phyloP scores from a whole-genome alignment of 2,329 filamentous ascomycete genomes.

The Thelonectria olida region DNA sequence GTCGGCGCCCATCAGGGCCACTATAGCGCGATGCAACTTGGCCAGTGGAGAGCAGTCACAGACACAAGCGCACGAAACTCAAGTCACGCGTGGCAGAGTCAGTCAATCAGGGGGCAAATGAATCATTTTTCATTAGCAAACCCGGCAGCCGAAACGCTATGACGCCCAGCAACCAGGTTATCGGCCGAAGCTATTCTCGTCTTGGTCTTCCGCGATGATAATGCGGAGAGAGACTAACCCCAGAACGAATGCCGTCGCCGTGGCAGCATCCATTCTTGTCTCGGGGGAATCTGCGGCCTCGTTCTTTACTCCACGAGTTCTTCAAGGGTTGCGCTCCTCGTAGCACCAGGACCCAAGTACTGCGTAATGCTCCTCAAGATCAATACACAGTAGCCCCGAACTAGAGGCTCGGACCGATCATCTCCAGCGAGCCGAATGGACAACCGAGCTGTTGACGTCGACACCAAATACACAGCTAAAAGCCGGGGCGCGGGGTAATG shows the following conservation, averaged over 20 bases:
- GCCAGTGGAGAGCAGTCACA: too few relatives aligned
- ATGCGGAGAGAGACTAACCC: background rate
- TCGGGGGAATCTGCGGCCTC: background rate
- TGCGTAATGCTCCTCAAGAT: too few relatives aligned
- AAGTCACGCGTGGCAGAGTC: too few relatives aligned
- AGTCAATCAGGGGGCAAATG: too few relatives aligned
- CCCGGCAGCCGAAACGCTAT: background rate
- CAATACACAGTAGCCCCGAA: too few relatives aligned
- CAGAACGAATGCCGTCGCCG: background rate
- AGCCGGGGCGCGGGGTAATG: too few relatives aligned
- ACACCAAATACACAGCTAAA: background rate
- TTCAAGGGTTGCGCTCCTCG: background rate
- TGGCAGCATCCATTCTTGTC: background rate
- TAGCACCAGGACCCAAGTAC: background rate
- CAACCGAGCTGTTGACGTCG: background rate
- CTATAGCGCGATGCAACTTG: too few relatives aligned
- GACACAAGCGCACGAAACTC: too few relatives aligned
- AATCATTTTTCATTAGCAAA: too few relatives aligned
- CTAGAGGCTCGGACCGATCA: background rate
- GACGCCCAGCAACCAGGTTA: background rate
- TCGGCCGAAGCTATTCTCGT: background rate
- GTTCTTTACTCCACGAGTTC: background rate
- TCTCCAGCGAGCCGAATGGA: background rate
- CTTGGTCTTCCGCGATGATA: background rate
- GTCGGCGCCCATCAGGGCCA: too few relatives aligned